Evolutionary conservation across 495 filamentous ascomycete species (phyloP).

Genomic region (Letharia lupina): DNA sequence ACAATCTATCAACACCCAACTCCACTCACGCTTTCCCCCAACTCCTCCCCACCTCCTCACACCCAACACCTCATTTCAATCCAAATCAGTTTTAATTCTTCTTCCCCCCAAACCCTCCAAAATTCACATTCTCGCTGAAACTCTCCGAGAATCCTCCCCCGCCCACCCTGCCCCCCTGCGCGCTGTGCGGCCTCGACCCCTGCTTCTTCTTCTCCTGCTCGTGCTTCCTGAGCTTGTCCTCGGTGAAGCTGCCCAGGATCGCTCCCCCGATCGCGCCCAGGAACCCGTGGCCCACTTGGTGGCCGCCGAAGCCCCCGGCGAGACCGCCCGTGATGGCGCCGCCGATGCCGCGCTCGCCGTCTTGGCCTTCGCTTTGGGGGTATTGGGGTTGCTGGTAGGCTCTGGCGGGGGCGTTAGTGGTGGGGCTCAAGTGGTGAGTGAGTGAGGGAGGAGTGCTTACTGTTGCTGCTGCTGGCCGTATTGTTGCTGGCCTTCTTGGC

Average conservation of each 20-base stretch:
- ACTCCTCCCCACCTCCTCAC: neutral
- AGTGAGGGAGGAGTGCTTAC: neutral
- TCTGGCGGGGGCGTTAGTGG: too few species aligned
- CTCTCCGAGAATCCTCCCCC: neutral
- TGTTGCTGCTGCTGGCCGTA: conserved; percentile 21
- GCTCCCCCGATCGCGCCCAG: conserved; percentile 44
- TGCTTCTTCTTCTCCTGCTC: neutral
- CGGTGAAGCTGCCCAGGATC: conserved; percentile 36
- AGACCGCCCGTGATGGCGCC: conserved; percentile 39
- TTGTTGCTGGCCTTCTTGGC: conserved; percentile 20
- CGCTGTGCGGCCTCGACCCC: conserved; percentile 2
- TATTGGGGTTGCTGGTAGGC: conserved; percentile 9
- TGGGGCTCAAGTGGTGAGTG: neutral
- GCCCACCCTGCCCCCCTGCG: neutral
- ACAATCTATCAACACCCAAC: neutral
- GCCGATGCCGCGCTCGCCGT: conserved; percentile 38
- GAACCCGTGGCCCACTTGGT: conserved; percentile 40
- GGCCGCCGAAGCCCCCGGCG: conserved; percentile 39
- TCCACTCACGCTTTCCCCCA: neutral
- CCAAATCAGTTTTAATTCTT: neutral
- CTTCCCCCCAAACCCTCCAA: neutral
- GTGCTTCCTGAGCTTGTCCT: conserved; percentile 31
- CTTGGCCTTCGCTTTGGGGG: conserved; percentile 20
- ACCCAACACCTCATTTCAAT: too few species aligned
- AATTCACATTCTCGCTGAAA: neutral